These are phyloP conservation scores for Pseudogymnoascus sp. DNA, from an alignment of 2,329 filamentous ascomycete genomes.

Conservation along the genomic window DNA sequence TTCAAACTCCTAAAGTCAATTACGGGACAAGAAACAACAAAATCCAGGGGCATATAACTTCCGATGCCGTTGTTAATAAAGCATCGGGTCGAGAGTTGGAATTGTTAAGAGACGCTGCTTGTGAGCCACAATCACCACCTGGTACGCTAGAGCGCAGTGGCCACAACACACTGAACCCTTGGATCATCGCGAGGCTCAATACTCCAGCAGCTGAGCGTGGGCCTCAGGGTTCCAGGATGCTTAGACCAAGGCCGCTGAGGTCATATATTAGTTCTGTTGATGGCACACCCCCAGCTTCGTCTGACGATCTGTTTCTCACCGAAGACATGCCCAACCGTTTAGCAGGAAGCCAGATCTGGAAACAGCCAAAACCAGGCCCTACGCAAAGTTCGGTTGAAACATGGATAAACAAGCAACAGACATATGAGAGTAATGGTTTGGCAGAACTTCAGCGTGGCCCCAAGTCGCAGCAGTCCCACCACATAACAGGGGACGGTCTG, in stretches of 20 bases:
- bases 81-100: not conserved
- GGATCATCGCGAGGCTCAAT: constrained; percentile 35
- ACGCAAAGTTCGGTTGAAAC: not conserved
- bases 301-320: not conserved
- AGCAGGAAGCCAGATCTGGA: not conserved
- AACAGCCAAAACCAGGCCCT: not conserved
- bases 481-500: not conserved
- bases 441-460: not conserved
- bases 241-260: not conserved
- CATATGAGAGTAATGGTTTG: not conserved
- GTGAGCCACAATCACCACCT: not conserved
- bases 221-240: not conserved
- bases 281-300: not conserved
- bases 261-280: not conserved
- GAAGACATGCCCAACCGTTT: not conserved
- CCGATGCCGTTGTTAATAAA: not conserved
- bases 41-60: not conserved
- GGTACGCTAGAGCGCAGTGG: not conserved
- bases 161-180: constrained; percentile 31
- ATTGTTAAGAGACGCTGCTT: not conserved
- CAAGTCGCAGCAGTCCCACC: not conserved
- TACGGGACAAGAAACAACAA: not conserved
- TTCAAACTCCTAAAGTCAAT: not conserved
- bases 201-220: constrained; percentile 17
- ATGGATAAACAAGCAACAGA: not conserved